Conservation (phyloP, 345 rosid genomes). For the Brassica nigra region DNA sequence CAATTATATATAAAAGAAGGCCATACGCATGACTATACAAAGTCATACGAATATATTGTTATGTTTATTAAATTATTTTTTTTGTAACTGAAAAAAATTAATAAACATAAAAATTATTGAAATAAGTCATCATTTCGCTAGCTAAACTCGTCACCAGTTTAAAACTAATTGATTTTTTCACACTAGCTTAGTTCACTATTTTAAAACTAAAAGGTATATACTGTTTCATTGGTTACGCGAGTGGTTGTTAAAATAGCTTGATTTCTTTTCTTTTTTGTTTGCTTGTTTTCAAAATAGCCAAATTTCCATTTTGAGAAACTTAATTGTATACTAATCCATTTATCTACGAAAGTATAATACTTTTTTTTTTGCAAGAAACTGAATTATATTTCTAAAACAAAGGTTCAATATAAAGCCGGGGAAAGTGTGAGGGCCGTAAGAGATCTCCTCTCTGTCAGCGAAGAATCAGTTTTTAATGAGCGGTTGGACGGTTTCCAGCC, state of each 20-base stretch:
- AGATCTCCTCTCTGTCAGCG: no score
- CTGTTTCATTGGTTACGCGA: background rate
- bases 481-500: no score
- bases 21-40: slow-evolving; percentile 21
- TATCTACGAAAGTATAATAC: background rate
- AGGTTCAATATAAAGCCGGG: no score
- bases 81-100: no score
- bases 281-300: background rate
- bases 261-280: background rate
- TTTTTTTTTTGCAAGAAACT: no score
- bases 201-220: background rate
- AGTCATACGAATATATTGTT: background rate
- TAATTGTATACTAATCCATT: background rate
- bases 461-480: no score
- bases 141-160: background rate
- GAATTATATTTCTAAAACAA: no score
- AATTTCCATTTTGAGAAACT: background rate
- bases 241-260: background rate
- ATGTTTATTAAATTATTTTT: background rate
- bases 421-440: no score
- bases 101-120: background rate
- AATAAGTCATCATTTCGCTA: background rate
- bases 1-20: background rate
- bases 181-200: background rate
- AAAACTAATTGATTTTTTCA: background rate